Conservation (phyloP, 331 rosid species). For the Rhamnella rubrinervis region DNA sequence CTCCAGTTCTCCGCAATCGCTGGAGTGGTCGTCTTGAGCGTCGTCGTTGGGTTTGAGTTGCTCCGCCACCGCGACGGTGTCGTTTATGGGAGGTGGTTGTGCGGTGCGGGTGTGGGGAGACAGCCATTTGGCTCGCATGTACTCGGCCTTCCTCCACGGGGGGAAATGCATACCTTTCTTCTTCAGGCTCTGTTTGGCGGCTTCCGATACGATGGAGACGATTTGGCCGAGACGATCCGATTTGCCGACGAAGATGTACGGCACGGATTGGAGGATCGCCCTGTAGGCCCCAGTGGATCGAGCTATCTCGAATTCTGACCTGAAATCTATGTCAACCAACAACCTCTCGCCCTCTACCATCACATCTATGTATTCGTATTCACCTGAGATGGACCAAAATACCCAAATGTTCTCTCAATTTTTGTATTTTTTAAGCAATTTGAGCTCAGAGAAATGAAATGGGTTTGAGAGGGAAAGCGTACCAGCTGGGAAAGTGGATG, state of each 20-base stretch:
- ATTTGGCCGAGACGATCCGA: conserved; percentile 67
- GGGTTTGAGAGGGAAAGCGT: conserved; percentile 1
- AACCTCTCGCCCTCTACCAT: conserved; percentile 58
- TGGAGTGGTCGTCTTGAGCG: conserved; percentile 8
- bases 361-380: conserved; percentile 82
- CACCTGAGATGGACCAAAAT: conserved; percentile 45
- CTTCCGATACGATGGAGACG: conserved; percentile 70
- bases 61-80: conserved; percentile 16
- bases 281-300: conserved; percentile 72
- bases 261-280: conserved; percentile 70
- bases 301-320: conserved; percentile 91
- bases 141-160: conserved; percentile 92
- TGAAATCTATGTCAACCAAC: conserved; percentile 75
- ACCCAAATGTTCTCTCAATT: not conserved
- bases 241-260: conserved; percentile 76
- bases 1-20: conserved; percentile 59
- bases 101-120: conserved; percentile 50
- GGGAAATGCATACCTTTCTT: conserved; percentile 94
- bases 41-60: not conserved
- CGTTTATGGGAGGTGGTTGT: conserved; percentile 7
- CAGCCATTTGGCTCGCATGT: conserved; percentile 91
- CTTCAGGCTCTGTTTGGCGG: conserved; percentile 74
- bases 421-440: not conserved
- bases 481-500: conserved; percentile 59
- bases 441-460: not conserved